Evolutionary conservation across 768 basidiomycete species (phyloP), one percentile per base, ranked within the genome.

Genomic region (Suillus paluster): DNA sequence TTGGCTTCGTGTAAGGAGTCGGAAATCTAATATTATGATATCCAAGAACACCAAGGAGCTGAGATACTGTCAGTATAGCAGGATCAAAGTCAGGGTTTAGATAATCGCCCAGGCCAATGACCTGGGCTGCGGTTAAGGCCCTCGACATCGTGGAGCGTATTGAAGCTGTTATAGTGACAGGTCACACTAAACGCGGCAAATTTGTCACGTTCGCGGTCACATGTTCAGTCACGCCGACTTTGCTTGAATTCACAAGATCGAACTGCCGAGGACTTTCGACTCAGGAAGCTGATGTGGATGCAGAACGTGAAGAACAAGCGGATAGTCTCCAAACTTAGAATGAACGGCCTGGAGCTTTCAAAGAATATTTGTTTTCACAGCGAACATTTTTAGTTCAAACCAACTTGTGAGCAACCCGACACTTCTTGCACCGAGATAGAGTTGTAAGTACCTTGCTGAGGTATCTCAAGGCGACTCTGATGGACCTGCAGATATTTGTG

Each of bases 41-140:
- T 45, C 86, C 84, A 60, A 95, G 81, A 36, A 95, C 79, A 49
- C 91, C 92, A 12, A 91, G 82, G 6, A 95, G 80, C 69, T 94
- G 91, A n/a, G 91, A 83, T 30, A 94, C 85, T 1, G 92, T 95
- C 58, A 95, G 83, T 2, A 83, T 76, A 2, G 82, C 64, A 19
- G 94, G 87, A 66, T 95, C 87, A 59, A 94, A 95, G 70, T 89
- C 86, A 11, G 86, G 83, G 63, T 91, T 82, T 63, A 95, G 86
- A 74, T 95, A 95, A 74, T 91, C 85, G 69, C 91, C 94, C 36
- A 82, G 76, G 23, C 74, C 80, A 67, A 95, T 88, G 58, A 95
- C 79, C 74, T 95, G 88, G 3, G 90, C 82, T 33, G 92, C 81
- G n/a, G 91, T 92, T 65, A 92, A 75, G 15, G 73, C 72, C 64